These are phyloP conservation scores for Nemania sp. DNA, from an alignment of 2,329 filamentous ascomycete genomes.

Conservation along the genomic window DNA sequence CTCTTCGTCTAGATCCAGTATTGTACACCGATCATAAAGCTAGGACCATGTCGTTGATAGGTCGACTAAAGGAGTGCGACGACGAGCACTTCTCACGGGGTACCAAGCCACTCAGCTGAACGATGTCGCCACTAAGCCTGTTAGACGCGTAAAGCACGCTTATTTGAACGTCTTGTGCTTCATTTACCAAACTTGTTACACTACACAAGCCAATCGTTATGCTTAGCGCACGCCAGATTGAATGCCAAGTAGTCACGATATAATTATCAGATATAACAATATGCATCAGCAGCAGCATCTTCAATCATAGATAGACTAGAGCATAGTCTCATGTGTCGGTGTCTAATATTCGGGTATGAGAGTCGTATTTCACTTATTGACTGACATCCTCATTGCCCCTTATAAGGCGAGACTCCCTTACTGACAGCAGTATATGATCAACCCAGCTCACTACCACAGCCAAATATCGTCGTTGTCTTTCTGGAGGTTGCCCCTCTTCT, in stretches of 20 bases:
- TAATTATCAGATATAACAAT: too few species aligned
- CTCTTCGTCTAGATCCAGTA: not conserved
- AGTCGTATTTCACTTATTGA: not conserved
- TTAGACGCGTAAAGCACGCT: not conserved
- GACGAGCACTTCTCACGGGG: not conserved
- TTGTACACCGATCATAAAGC: not conserved
- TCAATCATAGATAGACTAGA: too few species aligned
- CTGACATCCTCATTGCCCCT: not conserved
- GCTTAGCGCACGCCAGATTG: not conserved
- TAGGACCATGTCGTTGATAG: not conserved
- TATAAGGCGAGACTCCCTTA: not conserved
- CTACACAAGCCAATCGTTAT: too few species aligned
- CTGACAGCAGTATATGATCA: not conserved
- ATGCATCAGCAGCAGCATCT: too few species aligned
- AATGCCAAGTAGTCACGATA: too few species aligned
- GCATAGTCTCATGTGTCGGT: too few species aligned
- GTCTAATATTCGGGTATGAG: too few species aligned
- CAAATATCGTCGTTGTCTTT: conserved; percentile 28
- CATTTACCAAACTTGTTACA: not conserved
- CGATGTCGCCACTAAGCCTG: not conserved
- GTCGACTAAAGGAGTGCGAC: not conserved
- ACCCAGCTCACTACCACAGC: conserved; percentile 20
- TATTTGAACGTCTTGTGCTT: not conserved
- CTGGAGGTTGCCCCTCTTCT: conserved; percentile 39
- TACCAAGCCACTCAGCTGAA: not conserved